phyloP scores from a whole-genome alignment of 805 yeast genomes.

The Wickerhamiella lipophila region DNA sequence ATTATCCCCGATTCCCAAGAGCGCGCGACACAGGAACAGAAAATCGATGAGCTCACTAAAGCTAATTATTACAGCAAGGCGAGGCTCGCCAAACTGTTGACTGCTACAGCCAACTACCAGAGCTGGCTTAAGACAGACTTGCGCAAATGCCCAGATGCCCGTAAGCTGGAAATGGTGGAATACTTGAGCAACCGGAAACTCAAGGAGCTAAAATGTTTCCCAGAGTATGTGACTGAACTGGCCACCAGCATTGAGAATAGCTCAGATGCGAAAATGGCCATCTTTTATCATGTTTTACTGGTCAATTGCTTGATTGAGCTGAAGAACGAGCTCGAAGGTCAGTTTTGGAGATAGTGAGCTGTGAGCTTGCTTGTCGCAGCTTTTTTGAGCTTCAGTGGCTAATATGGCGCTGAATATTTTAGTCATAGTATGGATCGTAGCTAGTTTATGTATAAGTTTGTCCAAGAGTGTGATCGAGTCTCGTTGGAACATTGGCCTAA shows the following conservation, averaged over 20 bases:
- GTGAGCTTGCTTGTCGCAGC: too few species aligned
- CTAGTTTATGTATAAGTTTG: too few species aligned
- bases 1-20: background rate
- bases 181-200: background rate
- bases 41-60: background rate
- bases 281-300: background rate
- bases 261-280: background rate
- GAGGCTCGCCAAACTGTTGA: background rate
- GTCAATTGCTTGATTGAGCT: background rate
- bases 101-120: background rate
- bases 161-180: background rate
- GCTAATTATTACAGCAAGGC: background rate
- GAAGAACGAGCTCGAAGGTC: background rate
- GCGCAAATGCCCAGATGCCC: background rate
- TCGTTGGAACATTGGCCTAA: too few species aligned
- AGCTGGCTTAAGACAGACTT: background rate
- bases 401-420: too few species aligned
- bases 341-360: background rate
- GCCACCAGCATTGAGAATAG: background rate
- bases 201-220: background rate
- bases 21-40: background rate
- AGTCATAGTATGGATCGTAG: too few species aligned
- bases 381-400: too few species aligned
- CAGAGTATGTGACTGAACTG: background rate
- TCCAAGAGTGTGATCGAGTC: too few species aligned